Evolutionary conservation across 768 basidiomycete species (phyloP).

Genomic region (Macrocybe gigantea): DNA sequence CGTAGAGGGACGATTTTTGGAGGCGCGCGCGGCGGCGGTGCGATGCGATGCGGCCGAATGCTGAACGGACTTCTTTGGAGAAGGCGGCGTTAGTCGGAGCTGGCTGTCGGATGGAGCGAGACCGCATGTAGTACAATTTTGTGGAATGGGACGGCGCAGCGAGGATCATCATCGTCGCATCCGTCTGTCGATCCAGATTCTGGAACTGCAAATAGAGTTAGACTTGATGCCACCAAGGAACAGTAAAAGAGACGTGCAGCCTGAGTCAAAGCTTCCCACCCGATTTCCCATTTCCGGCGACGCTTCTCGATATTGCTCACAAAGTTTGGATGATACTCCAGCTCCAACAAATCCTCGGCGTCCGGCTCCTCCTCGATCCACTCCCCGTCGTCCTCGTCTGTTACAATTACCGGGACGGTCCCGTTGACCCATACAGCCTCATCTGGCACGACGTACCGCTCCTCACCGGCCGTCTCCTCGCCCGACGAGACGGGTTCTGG

Average conservation of each 20-base stretch:
- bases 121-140: constrained; percentile 57
- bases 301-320: constrained; percentile 63
- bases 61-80: constrained; percentile 45
- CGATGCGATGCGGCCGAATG: constrained; percentile 55
- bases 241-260: constrained; percentile 41
- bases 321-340: constrained; percentile 73
- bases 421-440: constrained; percentile 10
- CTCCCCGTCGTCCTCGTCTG: constrained; percentile 43
- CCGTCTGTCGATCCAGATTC: constrained; percentile 73
- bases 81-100: constrained; percentile 36
- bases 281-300: constrained; percentile 64
- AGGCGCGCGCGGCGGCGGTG: constrained; percentile 45
- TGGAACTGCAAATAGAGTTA: constrained; percentile 50
- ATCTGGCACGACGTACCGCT: constrained; percentile 11
- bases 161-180: constrained; percentile 68
- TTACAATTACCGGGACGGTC: constrained; percentile 12
- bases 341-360: constrained; percentile 63
- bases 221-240: neutral
- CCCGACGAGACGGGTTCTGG: constrained; percentile 72
- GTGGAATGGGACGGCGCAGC: constrained; percentile 72
- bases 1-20: constrained; percentile 36
- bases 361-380: constrained; percentile 76
- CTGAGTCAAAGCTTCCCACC: constrained; percentile 71
- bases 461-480: constrained; percentile 77
- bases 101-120: constrained; percentile 55